Evolutionary conservation across 352 stramenopile genomes (phyloP).

Genomic region (Phytophthora idaei): DNA sequence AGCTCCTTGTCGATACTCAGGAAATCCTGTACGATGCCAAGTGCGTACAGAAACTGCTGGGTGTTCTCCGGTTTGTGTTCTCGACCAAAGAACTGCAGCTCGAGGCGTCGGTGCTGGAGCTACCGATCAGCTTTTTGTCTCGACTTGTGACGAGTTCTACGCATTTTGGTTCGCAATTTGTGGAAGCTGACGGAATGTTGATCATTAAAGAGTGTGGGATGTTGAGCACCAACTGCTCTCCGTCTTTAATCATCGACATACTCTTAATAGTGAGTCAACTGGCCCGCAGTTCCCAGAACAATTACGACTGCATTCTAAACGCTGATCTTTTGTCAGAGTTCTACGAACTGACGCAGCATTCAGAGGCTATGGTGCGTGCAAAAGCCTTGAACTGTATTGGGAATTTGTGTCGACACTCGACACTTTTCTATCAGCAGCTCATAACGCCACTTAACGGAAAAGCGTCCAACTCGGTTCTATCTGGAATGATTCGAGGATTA

Average conservation of each 20-base stretch:
- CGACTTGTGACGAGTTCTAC: constrained; percentile 84
- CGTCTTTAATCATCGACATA: constrained; percentile 77
- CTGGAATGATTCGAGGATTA: constrained; percentile 63
- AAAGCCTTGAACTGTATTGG: constrained; percentile 93
- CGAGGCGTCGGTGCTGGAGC: constrained; percentile 62
- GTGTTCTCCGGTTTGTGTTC: constrained; percentile 69
- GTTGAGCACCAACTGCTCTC: constrained; percentile 45
- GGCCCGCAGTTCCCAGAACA: constrained; percentile 68
- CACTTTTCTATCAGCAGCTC: constrained; percentile 86
- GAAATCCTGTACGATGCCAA: constrained; percentile 74
- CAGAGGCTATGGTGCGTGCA: constrained; percentile 78
- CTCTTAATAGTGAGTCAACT: constrained; percentile 90
- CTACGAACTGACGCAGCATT: constrained; percentile 58
- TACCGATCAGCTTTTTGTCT: constrained; percentile 84
- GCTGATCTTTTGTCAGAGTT: constrained; percentile 65
- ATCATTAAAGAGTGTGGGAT: constrained; percentile 79
- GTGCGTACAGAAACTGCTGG: constrained; percentile 70
- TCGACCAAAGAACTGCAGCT: constrained; percentile 57
- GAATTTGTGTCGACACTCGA: constrained; percentile 93
- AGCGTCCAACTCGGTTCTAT: constrained; percentile 47
- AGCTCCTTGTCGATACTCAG: constrained; percentile 69
- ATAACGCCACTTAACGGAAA: constrained; percentile 19
- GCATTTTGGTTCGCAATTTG: constrained; percentile 84
- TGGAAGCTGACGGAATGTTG: constrained; percentile 63
- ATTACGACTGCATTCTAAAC: constrained; percentile 74